A percentile compares a stretch with the other conserved stretches of the same genome.
phyloP scores from a whole-genome alignment of 2,329 filamentous ascomycete genomes.

The Cadophora sp. region DNA sequence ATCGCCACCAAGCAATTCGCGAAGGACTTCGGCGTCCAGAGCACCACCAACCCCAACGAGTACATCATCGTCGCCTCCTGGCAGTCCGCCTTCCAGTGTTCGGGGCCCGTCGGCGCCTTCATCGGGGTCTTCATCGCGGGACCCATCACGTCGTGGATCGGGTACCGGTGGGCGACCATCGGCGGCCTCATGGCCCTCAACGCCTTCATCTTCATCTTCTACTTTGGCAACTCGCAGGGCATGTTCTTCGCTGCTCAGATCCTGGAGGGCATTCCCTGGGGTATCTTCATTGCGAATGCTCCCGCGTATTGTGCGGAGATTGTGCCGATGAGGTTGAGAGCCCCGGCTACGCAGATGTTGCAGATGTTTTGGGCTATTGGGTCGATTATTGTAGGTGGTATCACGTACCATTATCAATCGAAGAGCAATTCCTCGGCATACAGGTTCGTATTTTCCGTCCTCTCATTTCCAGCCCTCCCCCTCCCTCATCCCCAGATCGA shows the following conservation, averaged over 20 bases:
- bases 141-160: constrained; percentile 62
- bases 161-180: constrained; percentile 66
- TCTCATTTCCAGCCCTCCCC: constrained; percentile 27
- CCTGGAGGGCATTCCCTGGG: constrained; percentile 69
- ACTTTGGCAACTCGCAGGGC: constrained; percentile 48
- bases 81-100: constrained; percentile 62
- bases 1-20: constrained; percentile 58
- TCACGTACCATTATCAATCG: constrained; percentile 60
- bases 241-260: constrained; percentile 61
- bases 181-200: constrained; percentile 61
- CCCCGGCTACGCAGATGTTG: constrained; percentile 65
- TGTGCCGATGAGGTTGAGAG: constrained; percentile 63
- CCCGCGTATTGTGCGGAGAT: constrained; percentile 69
- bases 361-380: constrained; percentile 73
- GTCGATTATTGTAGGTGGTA: constrained; percentile 63
- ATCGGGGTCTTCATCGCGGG: constrained; percentile 65
- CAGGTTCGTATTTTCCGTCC: constrained; percentile 49
- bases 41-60: constrained; percentile 31
- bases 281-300: constrained; percentile 69
- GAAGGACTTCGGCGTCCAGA: constrained; percentile 52
- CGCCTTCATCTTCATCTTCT: constrained; percentile 49
- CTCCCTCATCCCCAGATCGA: too few relatives aligned
- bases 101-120: constrained; percentile 64
- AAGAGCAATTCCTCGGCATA: constrained; percentile 46
- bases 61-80: constrained; percentile 57